Conservation (phyloP, 2,329 filamentous ascomycete genomes). For the Diaporthe batatas region DNA sequence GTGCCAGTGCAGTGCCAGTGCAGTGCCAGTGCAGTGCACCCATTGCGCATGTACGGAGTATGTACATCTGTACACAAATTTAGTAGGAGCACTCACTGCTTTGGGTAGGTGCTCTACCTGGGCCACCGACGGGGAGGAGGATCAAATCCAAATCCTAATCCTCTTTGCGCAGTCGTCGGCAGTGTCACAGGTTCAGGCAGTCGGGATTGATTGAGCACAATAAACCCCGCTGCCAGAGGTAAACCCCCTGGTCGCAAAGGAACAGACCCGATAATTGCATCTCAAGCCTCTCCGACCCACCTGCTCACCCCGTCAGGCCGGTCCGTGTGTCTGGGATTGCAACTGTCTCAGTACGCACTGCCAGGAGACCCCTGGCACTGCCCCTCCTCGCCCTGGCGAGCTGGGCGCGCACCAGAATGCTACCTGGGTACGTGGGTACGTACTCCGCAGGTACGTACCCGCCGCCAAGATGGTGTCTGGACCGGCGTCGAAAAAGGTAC, state of each 20-base stretch:
- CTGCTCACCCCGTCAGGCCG: neutral
- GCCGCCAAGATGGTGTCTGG: slow-evolving; percentile 36
- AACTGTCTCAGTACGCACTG: slow-evolving; percentile 23
- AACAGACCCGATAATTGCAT: slow-evolving; percentile 35
- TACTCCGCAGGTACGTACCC: neutral
- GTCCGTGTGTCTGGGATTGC: slow-evolving; percentile 22
- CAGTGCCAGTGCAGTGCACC: no score
- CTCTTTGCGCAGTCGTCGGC: neutral
- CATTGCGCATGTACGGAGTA: no score
- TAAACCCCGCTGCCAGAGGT: neutral
- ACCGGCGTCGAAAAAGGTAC: slow-evolving; percentile 30
- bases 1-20: no score
- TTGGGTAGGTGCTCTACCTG: neutral
- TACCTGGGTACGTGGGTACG: slow-evolving; percentile 38
- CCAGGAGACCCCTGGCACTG: slow-evolving; percentile 37
- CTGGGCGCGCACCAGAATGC: slow-evolving; percentile 11
- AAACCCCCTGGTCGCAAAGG: neutral
- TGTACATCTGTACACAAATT: no score
- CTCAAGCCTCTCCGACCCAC: neutral
- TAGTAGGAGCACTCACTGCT: slow-evolving; percentile 1
- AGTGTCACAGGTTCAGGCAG: neutral
- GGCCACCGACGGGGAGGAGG: neutral
- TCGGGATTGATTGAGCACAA: slow-evolving; percentile 10
- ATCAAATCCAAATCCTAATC: neutral
- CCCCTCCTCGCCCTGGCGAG: slow-evolving; percentile 33